Evolutionary conservation across 495 filamentous ascomycete genomes (phyloP).

Genomic region (Bacidia gigantensis): DNA sequence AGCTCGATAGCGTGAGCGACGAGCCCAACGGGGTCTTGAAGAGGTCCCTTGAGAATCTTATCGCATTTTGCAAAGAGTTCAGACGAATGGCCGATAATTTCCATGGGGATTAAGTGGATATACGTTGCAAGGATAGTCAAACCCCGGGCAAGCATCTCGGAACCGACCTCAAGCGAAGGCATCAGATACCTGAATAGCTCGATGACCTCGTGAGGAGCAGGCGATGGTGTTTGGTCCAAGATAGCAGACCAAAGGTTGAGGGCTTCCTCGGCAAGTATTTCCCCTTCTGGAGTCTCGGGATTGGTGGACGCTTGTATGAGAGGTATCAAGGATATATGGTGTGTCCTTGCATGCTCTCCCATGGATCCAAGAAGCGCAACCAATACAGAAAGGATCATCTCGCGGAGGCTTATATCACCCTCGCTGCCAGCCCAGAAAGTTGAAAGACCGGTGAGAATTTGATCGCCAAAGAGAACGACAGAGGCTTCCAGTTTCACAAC

Average conservation of each 20-base stretch:
- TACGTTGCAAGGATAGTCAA: slow-evolving; percentile 68
- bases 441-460: slow-evolving; percentile 67
- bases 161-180: slow-evolving; percentile 55
- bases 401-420: slow-evolving; percentile 78
- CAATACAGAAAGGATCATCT: slow-evolving; percentile 74
- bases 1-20: slow-evolving; percentile 56
- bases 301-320: slow-evolving; percentile 66
- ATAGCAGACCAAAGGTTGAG: slow-evolving; percentile 76
- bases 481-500: slow-evolving; percentile 64
- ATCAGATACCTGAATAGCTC: slow-evolving; percentile 53
- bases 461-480: slow-evolving; percentile 60
- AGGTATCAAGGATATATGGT: slow-evolving; percentile 61
- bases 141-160: slow-evolving; percentile 53
- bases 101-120: slow-evolving; percentile 60
- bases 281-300: slow-evolving; percentile 57
- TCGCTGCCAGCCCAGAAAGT: slow-evolving; percentile 59
- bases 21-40: slow-evolving; percentile 49
- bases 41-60: slow-evolving; percentile 46
- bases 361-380: slow-evolving; percentile 66
- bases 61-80: slow-evolving; percentile 42
- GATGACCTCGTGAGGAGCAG: slow-evolving; percentile 45
- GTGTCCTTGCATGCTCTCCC: slow-evolving; percentile 55
- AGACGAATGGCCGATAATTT: slow-evolving; percentile 53
- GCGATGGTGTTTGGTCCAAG: slow-evolving; percentile 53
- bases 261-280: slow-evolving; percentile 85